Evolutionary conservation across 1,284 basidiomycete species (phyloP).

Genomic region (Boletus sp.): DNA sequence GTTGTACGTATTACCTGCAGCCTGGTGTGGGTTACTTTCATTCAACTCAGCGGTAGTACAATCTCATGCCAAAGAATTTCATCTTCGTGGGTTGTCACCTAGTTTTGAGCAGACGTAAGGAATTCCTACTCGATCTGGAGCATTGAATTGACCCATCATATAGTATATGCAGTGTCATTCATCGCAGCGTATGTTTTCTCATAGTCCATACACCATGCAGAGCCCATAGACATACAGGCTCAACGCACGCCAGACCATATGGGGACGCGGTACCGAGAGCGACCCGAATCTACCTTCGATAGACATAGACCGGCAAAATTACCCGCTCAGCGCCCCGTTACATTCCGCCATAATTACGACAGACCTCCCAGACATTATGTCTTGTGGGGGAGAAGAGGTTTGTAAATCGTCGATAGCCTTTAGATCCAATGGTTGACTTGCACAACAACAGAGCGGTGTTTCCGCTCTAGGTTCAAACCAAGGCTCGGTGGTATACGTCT

Average conservation of each 20-base stretch:
- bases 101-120: constrained; percentile 61
- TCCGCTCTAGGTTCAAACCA: not conserved
- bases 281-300: constrained; percentile 33
- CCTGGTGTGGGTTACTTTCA: not conserved
- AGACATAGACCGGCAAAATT: not conserved
- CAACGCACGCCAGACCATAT: constrained; percentile 49
- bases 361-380: not conserved
- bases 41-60: constrained; percentile 43
- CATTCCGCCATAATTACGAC: not conserved
- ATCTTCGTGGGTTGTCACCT: constrained; percentile 61
- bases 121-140: not conserved
- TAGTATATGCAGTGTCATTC: constrained; percentile 69
- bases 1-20: constrained; percentile 41
- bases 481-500: constrained; percentile 7
- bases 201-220: not conserved
- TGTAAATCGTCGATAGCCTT: not conserved
- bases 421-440: not conserved
- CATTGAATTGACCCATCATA: constrained; percentile 1
- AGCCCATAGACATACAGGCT: constrained; percentile 36
- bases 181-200: constrained; percentile 54
- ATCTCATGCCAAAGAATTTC: constrained; percentile 53
- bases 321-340: not conserved
- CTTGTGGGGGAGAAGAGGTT: constrained; percentile 8
- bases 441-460: constrained; percentile 34
- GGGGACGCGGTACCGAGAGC: constrained; percentile 42